Base-by-base conservation (phyloP, 2,329 filamentous ascomycete species). In the Furcasterigmium furcatum region DNA sequence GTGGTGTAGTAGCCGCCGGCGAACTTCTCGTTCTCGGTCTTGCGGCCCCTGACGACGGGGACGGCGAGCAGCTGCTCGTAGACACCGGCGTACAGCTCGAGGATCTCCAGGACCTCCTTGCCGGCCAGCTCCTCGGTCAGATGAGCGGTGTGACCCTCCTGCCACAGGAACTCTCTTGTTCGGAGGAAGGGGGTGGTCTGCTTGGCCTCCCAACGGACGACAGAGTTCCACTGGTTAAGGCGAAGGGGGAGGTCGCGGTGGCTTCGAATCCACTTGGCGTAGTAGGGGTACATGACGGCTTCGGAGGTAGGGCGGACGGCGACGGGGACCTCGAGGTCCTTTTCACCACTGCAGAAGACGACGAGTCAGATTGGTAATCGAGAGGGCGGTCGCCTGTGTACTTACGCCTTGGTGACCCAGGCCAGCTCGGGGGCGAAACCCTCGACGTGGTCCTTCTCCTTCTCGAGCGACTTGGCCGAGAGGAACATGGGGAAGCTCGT, bases 21-120 rank as follows among this genome's bases (percentile, higher is more conserved):
- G 58, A 99, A 99, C 73, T 96, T 96, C 73, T 99, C 94, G 61
- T 95, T 96, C 64, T 95, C 91, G 0, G 95, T 99, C 81, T 99
- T 99, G 60, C 78, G 78, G 36, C 94, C 94, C 60, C 91, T 89
- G 51, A 99, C 88, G 12, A 99, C 91, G 27, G 94, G 94, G 35
- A 97, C 90, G 41, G 94, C 94, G 27, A 99, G 84, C 22, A 99
- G 81, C 58, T 99, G 78, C 68, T 96, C 88, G 68, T 97, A 99
- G 49, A 99, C 84, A 53, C 84, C 83, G 36, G 91, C 89, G 61
- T 99, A 99, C 57, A 88, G 83, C 63, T 97, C 91, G 38, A 99
- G 80, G 54, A 99, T 99, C 68, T 96, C 80, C 48, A 94, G 71
- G 9, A 97, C 94, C 65, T 99, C 95, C 61, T 87, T 77, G 41